Conservation (phyloP, 306 rosid species). For the Gleditsia sinensis region DNA sequence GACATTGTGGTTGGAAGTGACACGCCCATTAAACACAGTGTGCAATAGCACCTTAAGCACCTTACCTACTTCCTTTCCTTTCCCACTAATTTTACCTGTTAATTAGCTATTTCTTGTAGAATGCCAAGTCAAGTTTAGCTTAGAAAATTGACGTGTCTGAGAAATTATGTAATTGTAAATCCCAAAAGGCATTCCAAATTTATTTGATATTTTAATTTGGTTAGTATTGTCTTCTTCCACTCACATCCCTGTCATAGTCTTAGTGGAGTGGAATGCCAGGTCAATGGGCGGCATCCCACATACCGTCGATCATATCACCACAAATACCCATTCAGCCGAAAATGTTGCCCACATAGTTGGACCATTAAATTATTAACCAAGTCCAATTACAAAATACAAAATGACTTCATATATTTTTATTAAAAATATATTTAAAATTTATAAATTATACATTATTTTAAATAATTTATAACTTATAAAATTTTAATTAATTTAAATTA, state of each 20-base stretch:
- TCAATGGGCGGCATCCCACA: slow-evolving; percentile 51
- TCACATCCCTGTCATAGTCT: slow-evolving; percentile 68
- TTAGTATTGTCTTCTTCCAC: slow-evolving; percentile 65
- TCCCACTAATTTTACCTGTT: slow-evolving; percentile 46
- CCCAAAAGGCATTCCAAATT: slow-evolving; percentile 49
- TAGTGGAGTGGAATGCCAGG: slow-evolving; percentile 74
- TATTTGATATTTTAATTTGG: slow-evolving; percentile 31
- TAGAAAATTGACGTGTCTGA: slow-evolving; percentile 58
- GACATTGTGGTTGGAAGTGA: slow-evolving; percentile 58
- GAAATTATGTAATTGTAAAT: slow-evolving; percentile 39
- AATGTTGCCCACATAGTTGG: slow-evolving; percentile 34
- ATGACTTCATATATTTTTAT: no score
- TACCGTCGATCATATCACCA: slow-evolving; percentile 24
- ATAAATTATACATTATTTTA: no score
- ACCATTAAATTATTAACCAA: slow-evolving; percentile 17
- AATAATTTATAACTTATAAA: no score
- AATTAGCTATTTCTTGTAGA: slow-evolving; percentile 41
- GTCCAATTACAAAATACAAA: no score
- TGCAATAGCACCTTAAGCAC: slow-evolving; percentile 33
- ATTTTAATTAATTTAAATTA: no score
- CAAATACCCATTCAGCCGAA: slow-evolving; percentile 35
- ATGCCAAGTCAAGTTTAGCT: slow-evolving; percentile 72
- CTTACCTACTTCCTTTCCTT: slow-evolving; percentile 56
- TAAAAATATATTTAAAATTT: no score
- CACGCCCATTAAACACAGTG: slow-evolving; percentile 53